Conservation (phyloP, 441 rosid genomes). For the Aquilaria agallochum region DNA sequence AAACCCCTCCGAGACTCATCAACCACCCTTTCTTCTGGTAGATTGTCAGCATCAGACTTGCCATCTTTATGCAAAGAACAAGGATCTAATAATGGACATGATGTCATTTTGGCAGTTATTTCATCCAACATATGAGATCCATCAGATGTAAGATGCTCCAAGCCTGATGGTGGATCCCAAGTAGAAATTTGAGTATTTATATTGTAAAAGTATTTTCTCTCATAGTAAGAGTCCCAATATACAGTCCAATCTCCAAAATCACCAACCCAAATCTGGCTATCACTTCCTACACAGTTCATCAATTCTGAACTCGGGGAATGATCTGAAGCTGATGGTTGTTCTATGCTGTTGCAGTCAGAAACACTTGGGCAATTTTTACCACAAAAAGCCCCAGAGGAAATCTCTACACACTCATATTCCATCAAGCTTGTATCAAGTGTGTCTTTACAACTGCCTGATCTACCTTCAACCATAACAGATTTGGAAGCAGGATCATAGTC, state of each 20-base stretch:
- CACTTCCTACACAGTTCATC: conserved; percentile 20
- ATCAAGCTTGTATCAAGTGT: conserved; percentile 18
- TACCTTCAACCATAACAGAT: conserved; percentile 20
- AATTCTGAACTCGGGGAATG: conserved; percentile 24
- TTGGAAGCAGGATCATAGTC: conserved; percentile 24
- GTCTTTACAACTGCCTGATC: conserved; percentile 20
- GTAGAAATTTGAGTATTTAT: conserved; percentile 52
- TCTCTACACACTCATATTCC: conserved; percentile 21
- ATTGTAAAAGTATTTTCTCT: conserved; percentile 66
- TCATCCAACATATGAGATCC: conserved; percentile 25
- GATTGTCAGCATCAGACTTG: conserved; percentile 15
- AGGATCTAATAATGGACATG: too few species aligned
- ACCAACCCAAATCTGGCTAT: conserved; percentile 18
- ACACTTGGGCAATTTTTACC: conserved; percentile 14
- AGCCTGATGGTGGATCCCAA: conserved; percentile 71
- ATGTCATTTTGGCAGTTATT: conserved; percentile 9
- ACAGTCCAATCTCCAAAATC: conserved; percentile 61
- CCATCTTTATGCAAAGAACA: conserved; percentile 8
- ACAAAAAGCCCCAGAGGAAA: conserved; percentile 11
- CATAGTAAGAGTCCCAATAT: conserved; percentile 70
- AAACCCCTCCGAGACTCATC: conserved; percentile 16
- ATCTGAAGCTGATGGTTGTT: conserved; percentile 23
- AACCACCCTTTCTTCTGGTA: conserved; percentile 27
- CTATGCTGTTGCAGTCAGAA: conserved; percentile 17
- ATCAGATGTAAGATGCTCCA: conserved; percentile 47